These are phyloP conservation scores for Yarrowia alimentaria DNA, from an alignment of 805 yeast species.

Conservation along the genomic window DNA sequence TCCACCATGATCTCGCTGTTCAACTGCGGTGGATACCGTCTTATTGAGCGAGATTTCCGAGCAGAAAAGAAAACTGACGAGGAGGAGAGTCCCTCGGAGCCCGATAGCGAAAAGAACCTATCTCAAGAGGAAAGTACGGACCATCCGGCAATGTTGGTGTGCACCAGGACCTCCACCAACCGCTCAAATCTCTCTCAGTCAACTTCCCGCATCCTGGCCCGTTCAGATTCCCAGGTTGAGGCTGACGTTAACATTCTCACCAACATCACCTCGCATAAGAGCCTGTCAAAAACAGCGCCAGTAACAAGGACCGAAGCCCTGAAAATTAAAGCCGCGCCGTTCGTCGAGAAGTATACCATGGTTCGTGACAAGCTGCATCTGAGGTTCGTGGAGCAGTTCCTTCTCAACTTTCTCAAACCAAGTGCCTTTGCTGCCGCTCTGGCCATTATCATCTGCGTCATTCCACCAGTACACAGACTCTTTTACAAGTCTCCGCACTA, in stretches of 20 bases:
- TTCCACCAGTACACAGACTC: constrained; percentile 80
- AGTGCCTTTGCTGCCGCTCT: constrained; percentile 68
- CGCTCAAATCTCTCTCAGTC: neutral
- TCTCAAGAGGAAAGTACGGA: constrained; percentile 1
- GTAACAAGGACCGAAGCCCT: neutral
- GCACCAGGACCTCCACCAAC: too few relatives aligned
- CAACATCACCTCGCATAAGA: neutral
- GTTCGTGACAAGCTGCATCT: constrained; percentile 12
- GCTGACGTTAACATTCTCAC: constrained; percentile 16
- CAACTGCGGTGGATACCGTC: constrained; percentile 69
- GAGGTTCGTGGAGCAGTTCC: constrained; percentile 9
- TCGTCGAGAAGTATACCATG: neutral
- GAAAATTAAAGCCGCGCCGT: neutral
- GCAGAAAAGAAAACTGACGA: neutral
- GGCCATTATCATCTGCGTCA: constrained; percentile 66
- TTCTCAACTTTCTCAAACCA: constrained; percentile 53
- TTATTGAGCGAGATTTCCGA: constrained; percentile 66
- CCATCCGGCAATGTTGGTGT: neutral
- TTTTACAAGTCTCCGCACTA: constrained; percentile 46
- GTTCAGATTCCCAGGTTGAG: constrained; percentile 3
- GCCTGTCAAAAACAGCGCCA: neutral
- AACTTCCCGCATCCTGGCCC: neutral
- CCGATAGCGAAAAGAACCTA: neutral
- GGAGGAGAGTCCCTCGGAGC: neutral
- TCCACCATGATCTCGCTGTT: constrained; percentile 55